Evolutionary conservation across 2,329 filamentous ascomycete species (phyloP), one percentile per base, ranked within the genome.

Genomic region (Escovopsis sp.): DNA sequence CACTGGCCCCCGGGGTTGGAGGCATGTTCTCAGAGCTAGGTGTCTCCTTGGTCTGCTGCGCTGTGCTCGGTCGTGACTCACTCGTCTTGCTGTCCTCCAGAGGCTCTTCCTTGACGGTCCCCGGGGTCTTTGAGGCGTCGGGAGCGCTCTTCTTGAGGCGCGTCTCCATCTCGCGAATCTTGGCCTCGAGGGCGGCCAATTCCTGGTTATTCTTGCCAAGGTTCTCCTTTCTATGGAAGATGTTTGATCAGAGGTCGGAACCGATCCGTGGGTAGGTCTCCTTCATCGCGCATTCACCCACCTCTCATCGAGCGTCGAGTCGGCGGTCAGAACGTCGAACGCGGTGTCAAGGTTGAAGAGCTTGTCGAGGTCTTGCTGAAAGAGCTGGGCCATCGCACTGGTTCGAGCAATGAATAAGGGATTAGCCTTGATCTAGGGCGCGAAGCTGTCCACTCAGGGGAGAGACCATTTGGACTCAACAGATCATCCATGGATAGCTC

Each of bases 271-370:
- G n/a, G n/a, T n/a, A n/a, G n/a, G n/a, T n/a, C n/a, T n/a, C n/a
- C n/a, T n/a, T n/a, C n/a, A n/a, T n/a, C n/a, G n/a, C n/a, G 7
- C 8, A 9, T 17, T 16, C 5, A 61, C 77, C 52, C 65, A 94
- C 87, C 87, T 88, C 57, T 84, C 72, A 53, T 84, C 72, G 41
- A 94, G 74, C 4, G 21, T 25, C 21, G 21, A 9, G 45, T 80
- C 73, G 54, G 79, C 68, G 50, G 81, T 74, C 26, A 93, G 68
- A 42, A 79, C 71, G 50, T 79, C 73, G 39, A 90, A 53, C 46
- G 78, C 79, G 57, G 76, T 79, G 47, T 90, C 83, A 52, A 94
- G 77, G 51, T 81, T 79, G 65, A 94, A 94, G 47, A 92, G 79
- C 54, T 85, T 79, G 65, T 88, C 81, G 41, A 94, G 68, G 55